Evolutionary conservation across 805 yeast genomes (phyloP), one percentile per base, ranked within the genome.

Genomic region (Torulaspora indica): DNA sequence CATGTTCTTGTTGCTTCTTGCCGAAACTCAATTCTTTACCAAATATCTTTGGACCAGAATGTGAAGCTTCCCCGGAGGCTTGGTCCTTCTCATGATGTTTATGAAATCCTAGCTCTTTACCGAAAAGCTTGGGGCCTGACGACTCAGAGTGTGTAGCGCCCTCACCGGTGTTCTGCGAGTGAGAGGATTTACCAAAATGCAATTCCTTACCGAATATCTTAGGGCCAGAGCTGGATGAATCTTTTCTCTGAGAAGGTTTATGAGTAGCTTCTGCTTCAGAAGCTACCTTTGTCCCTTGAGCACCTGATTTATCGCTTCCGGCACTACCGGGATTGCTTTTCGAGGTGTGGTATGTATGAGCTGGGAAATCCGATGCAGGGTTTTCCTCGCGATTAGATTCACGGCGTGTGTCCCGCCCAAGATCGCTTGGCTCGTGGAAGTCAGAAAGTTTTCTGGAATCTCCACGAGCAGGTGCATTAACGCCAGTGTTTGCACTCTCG

Each of bases 1-100:
- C 23, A 22, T 4, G 17, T 14, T 38, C 34, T 8, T 38, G 34
- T 12, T 40, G 38, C 3, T 30, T 33, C 20, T 35, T 31, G 18
- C 43, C 43, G 28, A 45, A 33, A 30, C 40, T 45, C 23, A 45
- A 32, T 18, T 38, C 35, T 14, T 43, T 45, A 8, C 38, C 45
- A 15, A 45, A 41, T 5, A 31, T 31, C 20, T 31, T 31, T 6
- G 37, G 25, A 12, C 27, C 37, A 20, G 37, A 34, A 20, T 20
- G 27, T 5, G 37, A 20, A 8, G 27, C 22, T 14, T 32, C 36
- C 14, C 10, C 20, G n/a, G 34, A 14, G 18, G 14, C 22, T 7
- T 7, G 18, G 34, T 7, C 12, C 34, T 31, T 8, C 5, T 31
- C 34, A 15, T 31, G 18, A 31, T 31, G 23, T 18, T 31, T 31